Evolutionary conservation across 441 rosid genomes (phyloP), one percentile per base, ranked within the genome.

Genomic region (Metrosideros polymorpha): DNA sequence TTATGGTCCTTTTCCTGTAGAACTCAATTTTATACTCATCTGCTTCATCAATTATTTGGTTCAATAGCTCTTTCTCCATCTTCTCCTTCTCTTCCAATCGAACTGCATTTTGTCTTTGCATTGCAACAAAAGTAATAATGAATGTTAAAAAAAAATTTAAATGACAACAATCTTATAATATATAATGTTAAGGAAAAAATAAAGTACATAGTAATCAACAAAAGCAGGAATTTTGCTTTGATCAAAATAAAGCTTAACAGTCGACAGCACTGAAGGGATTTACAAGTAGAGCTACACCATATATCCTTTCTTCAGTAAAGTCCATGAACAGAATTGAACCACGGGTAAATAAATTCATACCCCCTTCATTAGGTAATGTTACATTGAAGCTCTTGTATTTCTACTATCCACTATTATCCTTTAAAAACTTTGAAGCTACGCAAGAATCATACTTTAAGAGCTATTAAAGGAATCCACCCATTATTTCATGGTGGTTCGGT

Each of bases 61-160:
- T 92, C 90, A 91, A 47, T 86, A 89, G 17, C 90, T 92, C 97
- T 79, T 91, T 95, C 85, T 96, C 99, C 85, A 42, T 93, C 94
- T 92, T 94, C 94, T 94, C 98, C 91, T 95, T 95, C 91, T 94
- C 96, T 91, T 94, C 99, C 90, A 94, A 87, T 30, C 77, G 91
- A 75, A 92, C 88, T 3, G 93, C 96, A 88, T 95, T 96, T 87
- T 92, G 89, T 86, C 99, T 96, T 83, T 27, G 82, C 30, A 82
- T 30, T 86, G 85, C 84, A 30, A 86, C 32, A 83, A 50, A 88
- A 19, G 17, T 17, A 51, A 51, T 3, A 90, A 86, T 43, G 77
- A 49, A 12, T 51, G 82, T 50, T 57, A 86, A 53, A 59, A 86
- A 22, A 42, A 19, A 18, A 22, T 75, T 75, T 39, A 12, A 42